phyloP scores from a whole-genome alignment of 1,284 basidiomycete genomes.

The Athelia sp. region DNA sequence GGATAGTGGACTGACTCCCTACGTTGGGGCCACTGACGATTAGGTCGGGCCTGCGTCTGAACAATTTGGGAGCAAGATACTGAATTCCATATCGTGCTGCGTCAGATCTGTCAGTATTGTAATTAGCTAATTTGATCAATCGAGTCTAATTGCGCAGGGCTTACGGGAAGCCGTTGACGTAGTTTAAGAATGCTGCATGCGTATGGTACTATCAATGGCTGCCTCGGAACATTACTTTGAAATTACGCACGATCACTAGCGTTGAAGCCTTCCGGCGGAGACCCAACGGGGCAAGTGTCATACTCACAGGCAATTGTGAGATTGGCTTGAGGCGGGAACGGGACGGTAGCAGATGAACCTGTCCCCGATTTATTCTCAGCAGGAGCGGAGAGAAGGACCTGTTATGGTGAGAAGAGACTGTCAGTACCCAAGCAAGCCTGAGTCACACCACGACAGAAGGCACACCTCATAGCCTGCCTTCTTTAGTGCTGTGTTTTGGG shows the following conservation, averaged over 20 bases:
- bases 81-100: slow-evolving; percentile 42
- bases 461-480: slow-evolving; percentile 29
- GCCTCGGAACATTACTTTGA: background rate
- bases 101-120: slow-evolving; percentile 36
- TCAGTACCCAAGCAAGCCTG: too few relatives aligned
- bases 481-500: slow-evolving; percentile 29
- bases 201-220: background rate
- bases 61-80: slow-evolving; percentile 38
- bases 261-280: slow-evolving; percentile 40
- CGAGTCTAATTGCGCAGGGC: slow-evolving; percentile 2
- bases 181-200: slow-evolving; percentile 32
- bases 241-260: slow-evolving; percentile 32
- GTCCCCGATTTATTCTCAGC: slow-evolving; percentile 39
- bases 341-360: slow-evolving; percentile 27
- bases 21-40: slow-evolving; percentile 49
- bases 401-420: background rate
- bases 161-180: slow-evolving; percentile 36
- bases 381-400: slow-evolving; percentile 39
- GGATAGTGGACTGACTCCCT: slow-evolving; percentile 29
- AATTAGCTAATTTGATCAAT: background rate
- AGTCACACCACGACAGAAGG: too few relatives aligned
- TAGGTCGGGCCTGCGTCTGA: slow-evolving; percentile 39
- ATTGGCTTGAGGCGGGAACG: too few relatives aligned
- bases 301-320: slow-evolving; percentile 31
- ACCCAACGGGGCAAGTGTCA: slow-evolving; percentile 33